phyloP scores from a whole-genome alignment of 495 filamentous ascomycete genomes.

The Pseudotulostoma volvatum region DNA sequence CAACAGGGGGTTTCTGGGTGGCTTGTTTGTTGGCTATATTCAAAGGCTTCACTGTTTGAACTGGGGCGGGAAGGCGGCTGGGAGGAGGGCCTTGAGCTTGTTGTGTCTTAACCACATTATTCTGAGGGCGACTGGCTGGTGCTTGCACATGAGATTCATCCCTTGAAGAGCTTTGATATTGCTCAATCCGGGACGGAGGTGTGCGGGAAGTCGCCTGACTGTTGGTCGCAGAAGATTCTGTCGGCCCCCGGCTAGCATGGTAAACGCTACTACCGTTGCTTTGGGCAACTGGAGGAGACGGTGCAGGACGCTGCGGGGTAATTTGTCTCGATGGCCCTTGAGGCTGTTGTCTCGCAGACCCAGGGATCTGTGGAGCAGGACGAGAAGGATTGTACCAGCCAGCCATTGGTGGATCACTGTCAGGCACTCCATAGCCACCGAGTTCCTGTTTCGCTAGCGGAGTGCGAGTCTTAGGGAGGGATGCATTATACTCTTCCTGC shows the following conservation, averaged over 20 bases:
- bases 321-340: slow-evolving; percentile 27
- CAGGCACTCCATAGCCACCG: slow-evolving; percentile 43
- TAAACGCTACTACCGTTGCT: slow-evolving; percentile 7
- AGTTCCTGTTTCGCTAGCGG: slow-evolving; percentile 81
- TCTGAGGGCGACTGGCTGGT: slow-evolving; percentile 30
- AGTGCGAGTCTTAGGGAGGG: slow-evolving; percentile 55
- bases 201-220: not conserved
- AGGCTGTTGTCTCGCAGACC: slow-evolving; percentile 25
- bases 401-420: slow-evolving; percentile 28
- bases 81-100: slow-evolving; percentile 29
- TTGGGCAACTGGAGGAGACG: slow-evolving; percentile 32
- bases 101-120: slow-evolving; percentile 18
- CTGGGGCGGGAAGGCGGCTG: slow-evolving; percentile 43
- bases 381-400: slow-evolving; percentile 71
- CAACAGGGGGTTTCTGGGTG: slow-evolving; percentile 26
- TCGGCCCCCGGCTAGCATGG: slow-evolving; percentile 8
- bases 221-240: slow-evolving; percentile 3
- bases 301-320: slow-evolving; percentile 41
- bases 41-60: slow-evolving; percentile 65
- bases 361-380: slow-evolving; percentile 38
- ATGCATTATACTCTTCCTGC: slow-evolving; percentile 73
- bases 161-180: slow-evolving; percentile 17
- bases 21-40: slow-evolving; percentile 72
- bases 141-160: slow-evolving; percentile 25
- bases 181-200: slow-evolving; percentile 14